Conservation (phyloP, 192 early-diverging fungal species). For the Coemansia sp. region DNA sequence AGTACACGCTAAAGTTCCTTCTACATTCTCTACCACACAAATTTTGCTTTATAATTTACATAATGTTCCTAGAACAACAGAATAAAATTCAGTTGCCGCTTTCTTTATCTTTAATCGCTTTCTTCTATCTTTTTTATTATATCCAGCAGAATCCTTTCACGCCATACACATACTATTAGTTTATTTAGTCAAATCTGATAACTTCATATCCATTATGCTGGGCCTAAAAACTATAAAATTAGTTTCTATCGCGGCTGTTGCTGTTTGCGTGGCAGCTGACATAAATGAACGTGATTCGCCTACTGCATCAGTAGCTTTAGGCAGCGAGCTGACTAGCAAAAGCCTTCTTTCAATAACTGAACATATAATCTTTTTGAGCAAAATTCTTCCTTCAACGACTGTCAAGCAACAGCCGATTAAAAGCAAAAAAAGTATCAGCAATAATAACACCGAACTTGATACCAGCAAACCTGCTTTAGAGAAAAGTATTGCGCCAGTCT, state of each 20-base stretch:
- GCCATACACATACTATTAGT: too few relatives aligned
- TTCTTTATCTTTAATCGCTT: background rate
- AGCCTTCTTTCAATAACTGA: conserved; percentile 21
- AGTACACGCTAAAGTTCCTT: background rate
- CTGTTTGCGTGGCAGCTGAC: background rate
- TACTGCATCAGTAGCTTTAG: background rate
- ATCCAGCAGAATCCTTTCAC: too few relatives aligned
- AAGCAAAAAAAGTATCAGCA: background rate
- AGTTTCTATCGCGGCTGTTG: background rate
- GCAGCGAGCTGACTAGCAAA: background rate
- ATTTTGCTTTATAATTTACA: background rate
- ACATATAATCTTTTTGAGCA: conserved; percentile 39
- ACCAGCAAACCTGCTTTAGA: background rate
- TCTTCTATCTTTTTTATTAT: too few relatives aligned
- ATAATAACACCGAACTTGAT: background rate
- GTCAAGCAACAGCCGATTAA: background rate
- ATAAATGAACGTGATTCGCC: background rate
- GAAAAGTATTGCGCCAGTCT: background rate
- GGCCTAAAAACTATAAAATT: background rate
- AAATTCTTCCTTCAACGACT: background rate
- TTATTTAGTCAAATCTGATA: too few relatives aligned
- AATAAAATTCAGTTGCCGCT: too few relatives aligned
- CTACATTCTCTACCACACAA: background rate
- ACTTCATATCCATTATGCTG: background rate
- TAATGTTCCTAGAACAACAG: background rate